Percentiles rank a stretch among this genome's conserved stretches.
Conservation (phyloP, 176 grass and related monocot species). For the Oryza australiensis region DNA sequence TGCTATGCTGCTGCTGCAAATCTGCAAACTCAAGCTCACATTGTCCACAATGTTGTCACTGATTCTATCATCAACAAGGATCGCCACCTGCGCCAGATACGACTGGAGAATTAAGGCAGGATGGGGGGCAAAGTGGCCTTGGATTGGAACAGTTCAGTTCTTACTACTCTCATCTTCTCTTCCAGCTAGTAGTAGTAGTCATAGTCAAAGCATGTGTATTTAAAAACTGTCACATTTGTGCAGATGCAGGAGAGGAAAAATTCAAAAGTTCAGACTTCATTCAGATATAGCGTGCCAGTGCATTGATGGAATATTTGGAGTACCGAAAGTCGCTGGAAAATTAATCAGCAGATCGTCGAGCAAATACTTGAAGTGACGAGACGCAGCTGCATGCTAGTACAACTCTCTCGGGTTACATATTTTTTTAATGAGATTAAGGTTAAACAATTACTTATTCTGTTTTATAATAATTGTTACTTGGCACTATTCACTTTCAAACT, state of each 20-base stretch:
- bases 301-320: neutral
- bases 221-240: neutral
- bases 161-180: neutral
- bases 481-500: no score
- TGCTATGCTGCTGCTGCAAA: neutral
- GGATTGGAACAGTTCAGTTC: neutral
- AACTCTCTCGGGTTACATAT: no score
- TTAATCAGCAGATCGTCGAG: no score
- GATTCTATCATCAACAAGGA: conserved; percentile 2
- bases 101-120: neutral
- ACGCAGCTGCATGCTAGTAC: no score
- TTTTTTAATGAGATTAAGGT: no score
- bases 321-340: neutral
- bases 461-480: no score
- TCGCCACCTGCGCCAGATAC: neutral
- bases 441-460: no score
- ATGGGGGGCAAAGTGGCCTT: neutral
- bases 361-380: no score
- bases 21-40: neutral
- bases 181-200: neutral
- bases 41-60: neutral
- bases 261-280: neutral
- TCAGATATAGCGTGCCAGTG: neutral
- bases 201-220: neutral
- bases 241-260: neutral